Evolutionary conservation across 2,329 filamentous ascomycete species (phyloP).

Genomic region (Phialophora verrucosa): DNA sequence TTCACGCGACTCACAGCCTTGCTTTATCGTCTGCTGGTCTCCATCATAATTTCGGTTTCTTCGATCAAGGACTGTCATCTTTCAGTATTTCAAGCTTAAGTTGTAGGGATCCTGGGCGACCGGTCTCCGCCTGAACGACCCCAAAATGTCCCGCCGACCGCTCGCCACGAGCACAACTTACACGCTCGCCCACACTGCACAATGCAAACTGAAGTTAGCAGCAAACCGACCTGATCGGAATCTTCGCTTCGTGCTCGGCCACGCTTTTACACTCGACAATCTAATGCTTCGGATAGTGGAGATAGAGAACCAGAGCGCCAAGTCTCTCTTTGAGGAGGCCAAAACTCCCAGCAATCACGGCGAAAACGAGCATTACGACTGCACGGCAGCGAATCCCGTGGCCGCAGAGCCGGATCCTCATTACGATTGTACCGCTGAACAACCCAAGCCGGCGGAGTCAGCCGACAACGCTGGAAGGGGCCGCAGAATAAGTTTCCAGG

Average conservation of each 20-base stretch:
- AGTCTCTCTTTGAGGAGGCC: slow-evolving; percentile 28
- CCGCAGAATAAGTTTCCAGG: slow-evolving; percentile 33
- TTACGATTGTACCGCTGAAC: slow-evolving; percentile 21
- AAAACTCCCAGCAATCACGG: slow-evolving; percentile 22
- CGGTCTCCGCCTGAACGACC: background rate
- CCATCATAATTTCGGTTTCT: background rate
- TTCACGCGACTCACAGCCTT: slow-evolving; percentile 4
- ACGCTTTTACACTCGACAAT: slow-evolving; percentile 38
- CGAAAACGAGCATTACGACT: slow-evolving; percentile 28
- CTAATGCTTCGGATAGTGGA: slow-evolving; percentile 38
- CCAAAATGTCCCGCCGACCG: slow-evolving; percentile 21
- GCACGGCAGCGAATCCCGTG: slow-evolving; percentile 21
- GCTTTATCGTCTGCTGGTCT: background rate
- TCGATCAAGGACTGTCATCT: background rate
- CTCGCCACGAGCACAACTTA: slow-evolving; percentile 31
- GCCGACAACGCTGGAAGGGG: slow-evolving; percentile 9
- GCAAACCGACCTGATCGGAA: slow-evolving; percentile 37
- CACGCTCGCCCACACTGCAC: slow-evolving; percentile 36
- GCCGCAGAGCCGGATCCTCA: slow-evolving; percentile 20
- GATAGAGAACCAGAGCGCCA: slow-evolving; percentile 36
- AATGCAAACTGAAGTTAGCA: slow-evolving; percentile 37
- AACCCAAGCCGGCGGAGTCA: slow-evolving; percentile 9
- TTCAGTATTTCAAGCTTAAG: background rate
- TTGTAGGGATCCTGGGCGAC: background rate
- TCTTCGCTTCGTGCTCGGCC: slow-evolving; percentile 37